These are phyloP conservation scores for Bidens hawaiensis DNA, from an alignment of 140 eudicot genomes.

Conservation along the genomic window DNA sequence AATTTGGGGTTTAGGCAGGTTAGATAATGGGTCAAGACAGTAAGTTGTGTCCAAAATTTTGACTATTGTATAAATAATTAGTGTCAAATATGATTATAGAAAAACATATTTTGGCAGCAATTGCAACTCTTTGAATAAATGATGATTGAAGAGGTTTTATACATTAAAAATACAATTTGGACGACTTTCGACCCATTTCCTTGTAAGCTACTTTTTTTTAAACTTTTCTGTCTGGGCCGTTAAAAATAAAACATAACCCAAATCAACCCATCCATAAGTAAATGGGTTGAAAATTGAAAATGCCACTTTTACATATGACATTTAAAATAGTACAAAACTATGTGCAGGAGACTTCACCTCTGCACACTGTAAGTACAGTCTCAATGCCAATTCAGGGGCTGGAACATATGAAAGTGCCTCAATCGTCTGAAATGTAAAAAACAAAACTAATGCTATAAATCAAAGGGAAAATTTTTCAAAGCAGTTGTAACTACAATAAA, in stretches of 20 bases:
- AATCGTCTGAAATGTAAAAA: slow-evolving; percentile 52
- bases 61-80: background rate
- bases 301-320: background rate
- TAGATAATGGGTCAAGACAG: background rate
- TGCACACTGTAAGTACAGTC: slow-evolving; percentile 96
- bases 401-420: slow-evolving; percentile 85
- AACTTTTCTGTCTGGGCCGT: background rate
- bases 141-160: background rate
- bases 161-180: slow-evolving; percentile 3
- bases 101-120: background rate
- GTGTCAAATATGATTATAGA: background rate
- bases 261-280: background rate
- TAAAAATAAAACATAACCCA: background rate
- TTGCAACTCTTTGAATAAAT: background rate
- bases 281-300: background rate
- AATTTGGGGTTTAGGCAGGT: background rate
- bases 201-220: background rate
- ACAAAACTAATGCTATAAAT: background rate
- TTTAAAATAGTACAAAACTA: slow-evolving; percentile 6
- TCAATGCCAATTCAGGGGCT: slow-evolving; percentile 86
- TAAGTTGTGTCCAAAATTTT: background rate
- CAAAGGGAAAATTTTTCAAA: slow-evolving; percentile 1
- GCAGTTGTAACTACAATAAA: slow-evolving; percentile 4
- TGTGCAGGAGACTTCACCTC: slow-evolving; percentile 50
- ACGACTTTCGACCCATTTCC: background rate